phyloP scores from a whole-genome alignment of 805 yeast species.

The Metschnikowia matae region DNA sequence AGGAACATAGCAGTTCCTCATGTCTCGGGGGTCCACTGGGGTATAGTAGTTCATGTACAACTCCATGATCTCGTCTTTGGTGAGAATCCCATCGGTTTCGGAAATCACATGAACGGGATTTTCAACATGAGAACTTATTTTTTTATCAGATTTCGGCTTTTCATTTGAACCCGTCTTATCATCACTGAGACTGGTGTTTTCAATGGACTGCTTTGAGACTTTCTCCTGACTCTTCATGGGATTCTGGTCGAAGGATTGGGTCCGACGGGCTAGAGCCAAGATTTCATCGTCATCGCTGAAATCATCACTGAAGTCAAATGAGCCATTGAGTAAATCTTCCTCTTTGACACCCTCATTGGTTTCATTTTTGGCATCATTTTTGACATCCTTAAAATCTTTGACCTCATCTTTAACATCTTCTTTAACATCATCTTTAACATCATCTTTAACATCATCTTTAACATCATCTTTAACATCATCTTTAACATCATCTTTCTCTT shows the following conservation, averaged over 20 bases:
- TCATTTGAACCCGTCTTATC: too few species aligned
- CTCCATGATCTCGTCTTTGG: slow-evolving; percentile 33
- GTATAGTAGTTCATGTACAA: slow-evolving; percentile 39
- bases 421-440: background rate
- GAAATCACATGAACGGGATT: background rate
- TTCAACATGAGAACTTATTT: background rate
- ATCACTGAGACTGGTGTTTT: too few species aligned
- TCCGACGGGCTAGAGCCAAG: slow-evolving; percentile 11
- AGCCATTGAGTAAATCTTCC: background rate
- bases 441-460: background rate
- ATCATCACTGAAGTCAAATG: slow-evolving; percentile 2
- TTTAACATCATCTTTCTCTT: background rate
- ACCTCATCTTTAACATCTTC: background rate
- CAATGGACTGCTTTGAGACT: too few species aligned
- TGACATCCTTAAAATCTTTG: too few species aligned
- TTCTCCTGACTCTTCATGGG: background rate
- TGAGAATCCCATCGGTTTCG: slow-evolving; percentile 38
- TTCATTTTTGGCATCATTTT: background rate
- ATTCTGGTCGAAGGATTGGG: slow-evolving; percentile 13
- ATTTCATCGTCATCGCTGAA: slow-evolving; percentile 19
- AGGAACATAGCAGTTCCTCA: slow-evolving; percentile 5
- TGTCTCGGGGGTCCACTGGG: slow-evolving; percentile 15
- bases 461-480: background rate
- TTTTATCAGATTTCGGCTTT: too few species aligned
- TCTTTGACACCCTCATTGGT: background rate